Conservation (phyloP, 805 yeast genomes). For the Cephaloascus fragrans region DNA sequence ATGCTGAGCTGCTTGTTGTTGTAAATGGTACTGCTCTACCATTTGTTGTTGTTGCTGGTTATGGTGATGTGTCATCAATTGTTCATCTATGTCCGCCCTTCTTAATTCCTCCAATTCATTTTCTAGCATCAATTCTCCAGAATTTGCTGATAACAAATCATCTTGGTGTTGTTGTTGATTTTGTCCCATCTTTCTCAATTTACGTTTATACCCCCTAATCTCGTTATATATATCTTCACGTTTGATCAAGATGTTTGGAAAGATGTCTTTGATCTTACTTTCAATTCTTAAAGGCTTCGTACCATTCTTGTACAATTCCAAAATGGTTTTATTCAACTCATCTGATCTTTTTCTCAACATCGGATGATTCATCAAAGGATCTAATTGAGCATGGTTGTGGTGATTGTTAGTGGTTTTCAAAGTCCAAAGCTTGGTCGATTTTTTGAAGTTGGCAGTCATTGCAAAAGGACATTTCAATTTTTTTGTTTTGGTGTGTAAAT, state of each 20-base stretch:
- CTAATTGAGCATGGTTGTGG: constrained; percentile 50
- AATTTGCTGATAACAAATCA: neutral
- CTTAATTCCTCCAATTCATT: neutral
- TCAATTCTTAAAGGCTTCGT: constrained; percentile 48
- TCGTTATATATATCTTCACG: constrained; percentile 51
- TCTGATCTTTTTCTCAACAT: constrained; percentile 45
- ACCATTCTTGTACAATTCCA: constrained; percentile 42
- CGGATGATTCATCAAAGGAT: constrained; percentile 45
- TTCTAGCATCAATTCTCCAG: neutral
- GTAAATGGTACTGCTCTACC: neutral
- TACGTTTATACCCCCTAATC: constrained; percentile 45
- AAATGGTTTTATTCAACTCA: constrained; percentile 40
- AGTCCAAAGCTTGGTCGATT: constrained; percentile 40
- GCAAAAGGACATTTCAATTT: constrained; percentile 48
- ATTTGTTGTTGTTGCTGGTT: neutral
- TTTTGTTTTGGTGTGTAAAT: constrained; percentile 27
- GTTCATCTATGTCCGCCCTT: neutral
- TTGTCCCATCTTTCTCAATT: constrained; percentile 21
- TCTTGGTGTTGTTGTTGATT: neutral
- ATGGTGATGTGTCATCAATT: neutral
- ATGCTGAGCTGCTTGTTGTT: neutral
- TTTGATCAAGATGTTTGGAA: constrained; percentile 43
- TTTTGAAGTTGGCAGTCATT: constrained; percentile 47
- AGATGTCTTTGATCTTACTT: constrained; percentile 38
- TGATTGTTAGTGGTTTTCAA: constrained; percentile 44